Evolutionary conservation across 2,329 filamentous ascomycete species (phyloP).

Genomic region (Aspergillus fumigatiaffinis): DNA sequence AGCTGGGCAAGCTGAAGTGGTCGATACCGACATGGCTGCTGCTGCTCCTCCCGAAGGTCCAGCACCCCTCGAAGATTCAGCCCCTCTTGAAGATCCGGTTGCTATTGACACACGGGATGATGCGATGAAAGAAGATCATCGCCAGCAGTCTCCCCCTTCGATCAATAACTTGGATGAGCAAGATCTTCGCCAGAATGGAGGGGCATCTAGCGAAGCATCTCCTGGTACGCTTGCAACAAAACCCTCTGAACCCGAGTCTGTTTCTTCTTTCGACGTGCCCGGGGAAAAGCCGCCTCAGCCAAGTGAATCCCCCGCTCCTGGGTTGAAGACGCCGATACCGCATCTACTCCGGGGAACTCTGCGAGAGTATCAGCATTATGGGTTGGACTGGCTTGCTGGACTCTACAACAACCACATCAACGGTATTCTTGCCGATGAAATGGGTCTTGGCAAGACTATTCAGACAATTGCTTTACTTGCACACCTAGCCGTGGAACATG

Average conservation of each 20-base stretch:
- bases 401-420: conserved; percentile 91
- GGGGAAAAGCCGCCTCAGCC: conserved; percentile 32
- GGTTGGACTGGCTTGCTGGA: conserved; percentile 94
- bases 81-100: conserved; percentile 9
- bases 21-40: conserved; percentile 1
- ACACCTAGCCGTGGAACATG: conserved; percentile 83
- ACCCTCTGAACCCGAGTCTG: conserved; percentile 42
- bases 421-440: conserved; percentile 94
- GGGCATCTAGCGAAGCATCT: conserved; percentile 40
- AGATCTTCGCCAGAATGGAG: conserved; percentile 26
- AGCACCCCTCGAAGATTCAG: too few relatives aligned
- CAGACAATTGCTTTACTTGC: conserved; percentile 94
- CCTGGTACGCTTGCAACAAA: conserved; percentile 43
- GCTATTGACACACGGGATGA: conserved; percentile 1
- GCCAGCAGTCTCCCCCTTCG: neutral
- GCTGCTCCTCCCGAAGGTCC: conserved; percentile 9
- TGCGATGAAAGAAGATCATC: neutral
- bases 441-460: conserved; percentile 97
- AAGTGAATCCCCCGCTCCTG: conserved; percentile 39
- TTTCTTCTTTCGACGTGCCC: conserved; percentile 38
- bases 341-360: conserved; percentile 81
- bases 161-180: conserved; percentile 12
- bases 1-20: neutral
- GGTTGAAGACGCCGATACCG: conserved; percentile 67
- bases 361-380: conserved; percentile 93